A percentile compares a stretch with the other conserved stretches of the same genome.
Conservation (phyloP, 1,284 basidiomycete genomes). For the Termitomyces sp. region DNA sequence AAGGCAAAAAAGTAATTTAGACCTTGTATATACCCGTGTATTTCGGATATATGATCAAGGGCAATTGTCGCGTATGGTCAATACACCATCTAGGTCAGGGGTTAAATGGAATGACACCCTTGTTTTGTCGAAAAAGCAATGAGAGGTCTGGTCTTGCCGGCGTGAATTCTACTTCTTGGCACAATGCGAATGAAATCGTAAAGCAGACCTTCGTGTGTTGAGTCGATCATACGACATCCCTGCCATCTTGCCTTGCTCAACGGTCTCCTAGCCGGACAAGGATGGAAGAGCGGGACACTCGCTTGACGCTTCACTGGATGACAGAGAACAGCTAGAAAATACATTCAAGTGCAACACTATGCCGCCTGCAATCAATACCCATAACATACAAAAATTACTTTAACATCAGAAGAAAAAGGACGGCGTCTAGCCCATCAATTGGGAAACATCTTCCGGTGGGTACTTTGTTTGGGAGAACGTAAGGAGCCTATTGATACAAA, state of each 20-base stretch:
- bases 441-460: slow-evolving; percentile 85
- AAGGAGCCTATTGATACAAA: slow-evolving; percentile 54
- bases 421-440: slow-evolving; percentile 73
- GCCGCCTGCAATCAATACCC: neutral
- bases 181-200: too few relatives aligned
- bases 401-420: slow-evolving; percentile 8
- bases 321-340: neutral
- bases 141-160: too few relatives aligned
- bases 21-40: neutral
- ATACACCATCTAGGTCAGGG: too few relatives aligned
- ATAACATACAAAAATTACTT: neutral
- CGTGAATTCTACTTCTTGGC: too few relatives aligned
- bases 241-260: too few relatives aligned
- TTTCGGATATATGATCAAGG: neutral
- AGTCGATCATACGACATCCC: too few relatives aligned
- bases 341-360: neutral
- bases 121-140: neutral
- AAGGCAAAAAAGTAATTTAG: slow-evolving; percentile 30
- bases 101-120: neutral
- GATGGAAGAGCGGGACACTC: too few relatives aligned
- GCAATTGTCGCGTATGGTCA: too few relatives aligned
- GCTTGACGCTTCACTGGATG: neutral
- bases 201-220: too few relatives aligned
- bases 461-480: slow-evolving; percentile 95
- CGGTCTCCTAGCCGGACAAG: too few relatives aligned